Percentiles rank a stretch among this genome's conserved stretches.
phyloP scores from a whole-genome alignment of 345 rosid genomes.

The Excoecaria cochinchinensis region DNA sequence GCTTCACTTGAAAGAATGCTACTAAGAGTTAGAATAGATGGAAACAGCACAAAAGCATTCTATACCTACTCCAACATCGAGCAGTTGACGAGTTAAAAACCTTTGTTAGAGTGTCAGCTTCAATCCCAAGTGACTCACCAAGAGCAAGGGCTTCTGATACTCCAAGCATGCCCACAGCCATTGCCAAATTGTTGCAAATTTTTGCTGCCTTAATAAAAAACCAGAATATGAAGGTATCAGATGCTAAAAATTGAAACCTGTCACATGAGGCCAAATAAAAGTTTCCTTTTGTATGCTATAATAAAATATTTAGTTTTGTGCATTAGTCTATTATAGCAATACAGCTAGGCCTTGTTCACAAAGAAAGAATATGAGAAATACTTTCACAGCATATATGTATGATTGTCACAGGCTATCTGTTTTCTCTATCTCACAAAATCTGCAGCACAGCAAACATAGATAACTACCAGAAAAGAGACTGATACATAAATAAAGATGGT shows the following conservation, averaged over 20 bases:
- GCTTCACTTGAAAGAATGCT: not conserved
- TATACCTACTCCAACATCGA: constrained; percentile 90
- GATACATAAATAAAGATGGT: not conserved
- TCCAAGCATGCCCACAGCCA: constrained; percentile 95
- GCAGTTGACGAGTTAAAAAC: constrained; percentile 88
- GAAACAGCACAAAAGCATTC: constrained; percentile 7
- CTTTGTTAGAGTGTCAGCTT: constrained; percentile 60
- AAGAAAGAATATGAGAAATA: not conserved
- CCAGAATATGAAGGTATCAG: constrained; percentile 15
- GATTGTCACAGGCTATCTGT: not conserved
- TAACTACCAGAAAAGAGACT: not conserved
- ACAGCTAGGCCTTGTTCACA: not conserved
- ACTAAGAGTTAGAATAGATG: not conserved
- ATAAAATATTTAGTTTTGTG: not conserved
- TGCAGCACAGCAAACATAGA: not conserved
- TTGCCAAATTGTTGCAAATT: constrained; percentile 87
- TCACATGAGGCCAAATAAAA: not conserved
- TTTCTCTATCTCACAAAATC: not conserved
- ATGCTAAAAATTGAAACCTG: no score
- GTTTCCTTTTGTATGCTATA: not conserved
- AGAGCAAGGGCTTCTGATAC: constrained; percentile 89
- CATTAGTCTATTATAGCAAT: not conserved
- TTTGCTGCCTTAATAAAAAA: constrained; percentile 69
- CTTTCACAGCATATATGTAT: not conserved
- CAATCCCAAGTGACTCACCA: constrained; percentile 81